Conservation (phyloP, 2,329 filamentous ascomycete genomes). For the Calonectria hongkongensis region DNA sequence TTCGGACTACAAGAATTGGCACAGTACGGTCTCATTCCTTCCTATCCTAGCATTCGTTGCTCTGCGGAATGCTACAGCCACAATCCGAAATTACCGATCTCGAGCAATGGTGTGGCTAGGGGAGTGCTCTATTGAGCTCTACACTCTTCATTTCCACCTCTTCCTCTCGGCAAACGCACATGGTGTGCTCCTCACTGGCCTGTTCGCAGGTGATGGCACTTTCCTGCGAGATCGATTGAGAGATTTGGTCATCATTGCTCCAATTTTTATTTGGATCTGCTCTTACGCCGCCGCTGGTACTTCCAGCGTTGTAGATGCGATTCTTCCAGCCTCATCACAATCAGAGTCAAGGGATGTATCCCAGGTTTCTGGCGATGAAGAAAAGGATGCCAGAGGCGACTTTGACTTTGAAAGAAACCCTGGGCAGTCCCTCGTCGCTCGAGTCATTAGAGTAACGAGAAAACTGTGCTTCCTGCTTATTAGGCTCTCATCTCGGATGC, state of each 20-base stretch:
- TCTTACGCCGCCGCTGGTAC: slow-evolving; percentile 4
- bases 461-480: not conserved
- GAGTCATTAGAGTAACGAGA: not conserved
- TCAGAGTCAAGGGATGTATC: not conserved
- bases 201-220: slow-evolving; percentile 47
- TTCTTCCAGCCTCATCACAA: slow-evolving; percentile 4
- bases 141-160: slow-evolving; percentile 76
- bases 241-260: slow-evolving; percentile 51
- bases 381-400: not conserved
- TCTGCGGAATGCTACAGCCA: slow-evolving; percentile 67
- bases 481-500: not conserved
- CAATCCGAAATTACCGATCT: slow-evolving; percentile 55
- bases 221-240: slow-evolving; percentile 51
- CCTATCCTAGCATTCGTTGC: slow-evolving; percentile 73
- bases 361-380: not conserved
- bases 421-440: not conserved
- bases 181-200: slow-evolving; percentile 60
- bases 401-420: not conserved
- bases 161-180: slow-evolving; percentile 76
- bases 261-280: slow-evolving; percentile 48
- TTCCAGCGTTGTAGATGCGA: not conserved
- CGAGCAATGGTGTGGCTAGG: slow-evolving; percentile 71
- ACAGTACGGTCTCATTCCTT: slow-evolving; percentile 72
- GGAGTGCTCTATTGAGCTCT: slow-evolving; percentile 74
- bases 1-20: slow-evolving; percentile 66